Percentiles rank a stretch among this genome's conserved stretches.
Conservation (phyloP, 148 eudicot species). For the Amaranthus cruentus region DNA sequence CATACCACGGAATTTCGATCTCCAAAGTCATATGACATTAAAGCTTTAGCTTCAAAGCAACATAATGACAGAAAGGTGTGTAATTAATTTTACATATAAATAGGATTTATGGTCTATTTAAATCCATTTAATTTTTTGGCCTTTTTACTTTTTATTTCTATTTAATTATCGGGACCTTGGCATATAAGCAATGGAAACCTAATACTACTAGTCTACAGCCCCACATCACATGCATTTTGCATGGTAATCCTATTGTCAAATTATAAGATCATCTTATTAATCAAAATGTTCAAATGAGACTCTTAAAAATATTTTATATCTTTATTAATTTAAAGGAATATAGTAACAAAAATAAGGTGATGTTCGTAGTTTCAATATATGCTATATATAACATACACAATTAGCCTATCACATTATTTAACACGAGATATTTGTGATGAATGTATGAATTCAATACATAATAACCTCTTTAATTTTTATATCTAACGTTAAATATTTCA, state of each 20-base stretch:
- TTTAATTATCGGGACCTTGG: not conserved
- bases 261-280: too few species aligned
- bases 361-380: too few species aligned
- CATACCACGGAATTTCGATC: constrained; percentile 30
- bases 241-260: not conserved
- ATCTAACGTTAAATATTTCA: too few species aligned
- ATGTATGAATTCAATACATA: too few species aligned
- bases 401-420: too few species aligned
- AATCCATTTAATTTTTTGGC: not conserved
- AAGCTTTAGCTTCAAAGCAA: constrained; percentile 19
- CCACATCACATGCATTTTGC: constrained; percentile 15
- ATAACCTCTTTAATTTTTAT: too few species aligned
- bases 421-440: too few species aligned
- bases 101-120: not conserved
- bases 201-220: not conserved
- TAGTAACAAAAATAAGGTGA: too few species aligned
- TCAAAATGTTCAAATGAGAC: too few species aligned
- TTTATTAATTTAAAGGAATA: too few species aligned
- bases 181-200: not conserved
- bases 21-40: constrained; percentile 27
- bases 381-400: too few species aligned
- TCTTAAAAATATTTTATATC: too few species aligned
- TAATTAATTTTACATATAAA: constrained; percentile 3
- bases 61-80: constrained; percentile 19
- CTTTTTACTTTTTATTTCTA: not conserved